Percentiles rank a stretch among this genome's conserved stretches.
phyloP scores from a whole-genome alignment of 805 yeast genomes.

The Candida vaughaniae region DNA sequence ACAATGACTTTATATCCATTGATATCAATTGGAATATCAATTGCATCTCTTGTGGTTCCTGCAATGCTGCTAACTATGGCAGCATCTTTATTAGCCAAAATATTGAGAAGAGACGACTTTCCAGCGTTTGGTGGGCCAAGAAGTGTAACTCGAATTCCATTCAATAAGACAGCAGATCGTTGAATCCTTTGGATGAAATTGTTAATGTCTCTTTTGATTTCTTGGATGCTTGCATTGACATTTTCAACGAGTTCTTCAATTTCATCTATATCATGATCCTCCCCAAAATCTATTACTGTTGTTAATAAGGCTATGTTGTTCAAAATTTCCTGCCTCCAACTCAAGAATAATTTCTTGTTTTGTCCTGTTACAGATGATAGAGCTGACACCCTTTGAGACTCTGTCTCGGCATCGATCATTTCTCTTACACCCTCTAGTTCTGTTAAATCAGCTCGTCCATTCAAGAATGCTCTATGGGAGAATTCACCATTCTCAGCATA shows the following conservation, averaged over 20 bases:
- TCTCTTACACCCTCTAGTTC: slow-evolving; percentile 89
- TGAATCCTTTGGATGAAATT: slow-evolving; percentile 46
- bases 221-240: slow-evolving; percentile 45
- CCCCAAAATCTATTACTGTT: slow-evolving; percentile 92
- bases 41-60: slow-evolving; percentile 90
- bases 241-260: slow-evolving; percentile 49
- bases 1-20: slow-evolving; percentile 79
- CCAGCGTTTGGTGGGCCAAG: slow-evolving; percentile 97
- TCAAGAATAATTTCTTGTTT: slow-evolving; percentile 49
- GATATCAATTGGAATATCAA: slow-evolving; percentile 79
- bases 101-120: slow-evolving; percentile 80
- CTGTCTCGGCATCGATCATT: slow-evolving; percentile 92
- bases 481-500: slow-evolving; percentile 95
- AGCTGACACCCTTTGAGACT: slow-evolving; percentile 76
- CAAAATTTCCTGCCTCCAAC: slow-evolving; percentile 70
- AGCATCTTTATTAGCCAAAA: slow-evolving; percentile 73
- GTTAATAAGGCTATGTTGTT: slow-evolving; percentile 71
- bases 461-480: slow-evolving; percentile 80
- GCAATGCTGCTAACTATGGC: slow-evolving; percentile 90
- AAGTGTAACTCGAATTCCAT: slow-evolving; percentile 72
- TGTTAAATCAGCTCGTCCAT: slow-evolving; percentile 80
- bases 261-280: slow-evolving; percentile 82
- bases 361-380: slow-evolving; percentile 71
- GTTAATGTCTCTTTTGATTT: slow-evolving; percentile 45
- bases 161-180: slow-evolving; percentile 59